A percentile compares a stretch with the other conserved stretches of the same genome.
Conservation (phyloP, 2,329 filamentous ascomycete species). For the Apiospora koreana region DNA sequence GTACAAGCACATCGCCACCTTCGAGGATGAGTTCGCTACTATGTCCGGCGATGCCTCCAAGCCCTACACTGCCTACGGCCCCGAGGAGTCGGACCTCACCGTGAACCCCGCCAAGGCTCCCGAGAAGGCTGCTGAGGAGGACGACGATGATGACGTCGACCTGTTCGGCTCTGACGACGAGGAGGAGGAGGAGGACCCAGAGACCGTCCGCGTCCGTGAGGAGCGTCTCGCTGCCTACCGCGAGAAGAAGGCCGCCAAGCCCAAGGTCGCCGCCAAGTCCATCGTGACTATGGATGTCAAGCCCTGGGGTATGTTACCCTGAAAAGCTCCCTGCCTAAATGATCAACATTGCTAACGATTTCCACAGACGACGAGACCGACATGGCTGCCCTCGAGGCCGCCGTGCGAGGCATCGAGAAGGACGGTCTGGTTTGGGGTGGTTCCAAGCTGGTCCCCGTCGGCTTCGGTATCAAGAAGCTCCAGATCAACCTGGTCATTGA, state of each 20-base stretch:
- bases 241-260: constrained; percentile 95
- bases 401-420: constrained; percentile 82
- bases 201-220: constrained; percentile 81
- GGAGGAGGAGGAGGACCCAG: constrained; percentile 74
- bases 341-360: constrained; percentile 14
- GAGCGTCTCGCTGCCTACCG: constrained; percentile 91
- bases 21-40: constrained; percentile 87
- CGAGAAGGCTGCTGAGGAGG: constrained; percentile 59
- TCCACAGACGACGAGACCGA: constrained; percentile 84
- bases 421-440: constrained; percentile 96
- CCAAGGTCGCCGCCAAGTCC: constrained; percentile 92
- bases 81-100: constrained; percentile 74
- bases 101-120: constrained; percentile 86
- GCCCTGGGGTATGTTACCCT: constrained; percentile 82
- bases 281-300: constrained; percentile 95
- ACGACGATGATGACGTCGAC: constrained; percentile 80
- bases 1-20: constrained; percentile 98
- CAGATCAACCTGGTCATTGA: constrained; percentile 98
- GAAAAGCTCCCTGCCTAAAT: background rate
- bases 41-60: constrained; percentile 91
- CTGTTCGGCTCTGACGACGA: constrained; percentile 92
- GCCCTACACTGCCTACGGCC: constrained; percentile 87
- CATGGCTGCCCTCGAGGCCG: constrained; percentile 77
- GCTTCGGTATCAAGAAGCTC: constrained; percentile 98
- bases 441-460: constrained; percentile 85